Conservation (phyloP, 1,139 yeast genomes). For the Lizanozyma gosingica region DNA sequence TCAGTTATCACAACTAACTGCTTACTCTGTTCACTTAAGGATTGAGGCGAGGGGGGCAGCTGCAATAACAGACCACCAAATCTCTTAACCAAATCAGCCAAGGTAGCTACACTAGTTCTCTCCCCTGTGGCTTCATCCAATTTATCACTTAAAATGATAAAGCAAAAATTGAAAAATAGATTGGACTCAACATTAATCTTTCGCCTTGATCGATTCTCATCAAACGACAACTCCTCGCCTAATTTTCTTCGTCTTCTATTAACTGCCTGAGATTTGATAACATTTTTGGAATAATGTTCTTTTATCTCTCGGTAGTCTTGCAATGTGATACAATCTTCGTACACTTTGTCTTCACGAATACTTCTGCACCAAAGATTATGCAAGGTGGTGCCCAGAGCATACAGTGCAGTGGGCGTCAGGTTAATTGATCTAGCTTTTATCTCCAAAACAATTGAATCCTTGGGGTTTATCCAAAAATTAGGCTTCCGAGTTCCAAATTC, state of each 20-base stretch:
- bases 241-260: constrained; percentile 12
- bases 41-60: constrained; percentile 5
- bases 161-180: constrained; percentile 18
- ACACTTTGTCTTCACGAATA: constrained; percentile 62
- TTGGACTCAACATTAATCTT: constrained; percentile 8
- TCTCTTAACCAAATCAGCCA: constrained; percentile 29
- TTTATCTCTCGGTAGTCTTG: constrained; percentile 41
- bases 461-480: constrained; percentile 71
- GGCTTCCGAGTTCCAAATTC: constrained; percentile 60
- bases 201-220: not conserved
- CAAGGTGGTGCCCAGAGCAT: constrained; percentile 61
- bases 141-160: constrained; percentile 37
- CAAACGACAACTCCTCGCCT: not conserved
- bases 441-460: constrained; percentile 71
- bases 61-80: constrained; percentile 42
- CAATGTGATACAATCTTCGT: constrained; percentile 45
- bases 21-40: constrained; percentile 2
- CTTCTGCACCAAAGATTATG: constrained; percentile 68
- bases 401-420: constrained; percentile 36
- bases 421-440: constrained; percentile 75
- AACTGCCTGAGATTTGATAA: constrained; percentile 21
- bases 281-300: constrained; percentile 15
- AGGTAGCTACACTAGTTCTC: constrained; percentile 22
- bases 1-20: constrained; percentile 12
- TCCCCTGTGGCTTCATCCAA: constrained; percentile 15